Base-by-base conservation (phyloP, 2,329 filamentous ascomycete species). In the Neophaeococcomyces mojaviensis region DNA sequence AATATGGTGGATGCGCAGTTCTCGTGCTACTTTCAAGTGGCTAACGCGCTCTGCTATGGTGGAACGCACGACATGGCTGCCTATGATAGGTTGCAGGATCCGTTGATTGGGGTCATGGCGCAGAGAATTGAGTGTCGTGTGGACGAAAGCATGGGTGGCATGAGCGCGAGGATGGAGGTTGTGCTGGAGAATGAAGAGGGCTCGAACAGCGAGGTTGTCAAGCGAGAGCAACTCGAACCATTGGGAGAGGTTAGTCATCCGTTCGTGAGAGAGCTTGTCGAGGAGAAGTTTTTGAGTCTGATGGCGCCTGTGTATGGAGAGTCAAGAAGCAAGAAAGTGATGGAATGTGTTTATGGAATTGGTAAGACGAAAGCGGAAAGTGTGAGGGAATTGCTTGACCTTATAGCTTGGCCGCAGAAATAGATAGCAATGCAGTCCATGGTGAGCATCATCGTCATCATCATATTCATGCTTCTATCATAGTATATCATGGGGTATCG, bases 1-100 rank as follows among this genome's bases (percentile, higher is more conserved):
- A 62, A 61, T 42, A 50, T 55, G 26, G 61, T 64, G 24, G 62
- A 64, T 44, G 62, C 57, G 3, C 62, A 64, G 39, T 63, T 64
- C 47, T 58, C 54, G 10, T 58, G 55, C 1, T 64, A 62, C 43
- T 66, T 59, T 43, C 62, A 65, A 43, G 55, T 59, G 2, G 61
- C 62, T 8, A 33, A 44, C n/a, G 41, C 41, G 3, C 20, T 44
- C 18, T 32, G 35, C 20, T 37, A 36, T 34, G 41, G 41, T 13
- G 41, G 41, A 13, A 44, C 41, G 13, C 41, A 44, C 32, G 41
- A 44, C 18, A 44, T 44, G 41, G 41, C 41, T 7, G 41, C 46
- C 12, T 49, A 49, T 13, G 34, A 47, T 5, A 24, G 53, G 19
- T 43, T 56, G 13, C 10, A 22, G 6, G 49, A 56, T 34, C 7